Conservation (phyloP, 2,329 filamentous ascomycete species). For the Fusarium sp. region DNA sequence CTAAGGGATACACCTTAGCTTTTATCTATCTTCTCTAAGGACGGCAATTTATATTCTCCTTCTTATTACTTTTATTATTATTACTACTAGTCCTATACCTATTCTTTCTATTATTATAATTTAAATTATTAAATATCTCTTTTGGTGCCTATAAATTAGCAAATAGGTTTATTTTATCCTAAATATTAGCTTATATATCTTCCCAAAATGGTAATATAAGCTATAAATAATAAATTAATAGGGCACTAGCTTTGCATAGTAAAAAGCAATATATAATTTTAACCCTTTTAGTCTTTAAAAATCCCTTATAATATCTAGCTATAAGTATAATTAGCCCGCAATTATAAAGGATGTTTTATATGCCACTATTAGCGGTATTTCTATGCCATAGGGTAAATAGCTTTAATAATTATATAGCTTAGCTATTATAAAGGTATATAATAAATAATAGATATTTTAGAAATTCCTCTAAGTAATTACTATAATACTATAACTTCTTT, state of each 20-base stretch:
- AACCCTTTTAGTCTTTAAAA: background rate
- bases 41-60: background rate
- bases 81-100: background rate
- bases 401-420: background rate
- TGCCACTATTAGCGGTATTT: background rate
- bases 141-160: background rate
- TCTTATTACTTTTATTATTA: background rate
- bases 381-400: background rate
- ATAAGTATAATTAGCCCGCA: background rate
- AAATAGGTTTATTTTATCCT: background rate
- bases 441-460: background rate
- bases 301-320: background rate
- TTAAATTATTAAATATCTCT: constrained; percentile 11
- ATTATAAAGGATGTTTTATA: background rate
- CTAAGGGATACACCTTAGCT: background rate
- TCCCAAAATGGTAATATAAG: constrained; percentile 6
- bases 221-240: constrained; percentile 9
- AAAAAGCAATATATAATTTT: constrained; percentile 11
- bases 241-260: background rate
- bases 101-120: background rate
- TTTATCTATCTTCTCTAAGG: background rate
- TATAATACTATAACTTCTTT: constrained; percentile 6
- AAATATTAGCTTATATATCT: constrained; percentile 2
- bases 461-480: constrained; percentile 3
- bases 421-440: background rate